Conservation (phyloP, 345 rosid genomes). For the Schrenkiella parvula region DNA sequence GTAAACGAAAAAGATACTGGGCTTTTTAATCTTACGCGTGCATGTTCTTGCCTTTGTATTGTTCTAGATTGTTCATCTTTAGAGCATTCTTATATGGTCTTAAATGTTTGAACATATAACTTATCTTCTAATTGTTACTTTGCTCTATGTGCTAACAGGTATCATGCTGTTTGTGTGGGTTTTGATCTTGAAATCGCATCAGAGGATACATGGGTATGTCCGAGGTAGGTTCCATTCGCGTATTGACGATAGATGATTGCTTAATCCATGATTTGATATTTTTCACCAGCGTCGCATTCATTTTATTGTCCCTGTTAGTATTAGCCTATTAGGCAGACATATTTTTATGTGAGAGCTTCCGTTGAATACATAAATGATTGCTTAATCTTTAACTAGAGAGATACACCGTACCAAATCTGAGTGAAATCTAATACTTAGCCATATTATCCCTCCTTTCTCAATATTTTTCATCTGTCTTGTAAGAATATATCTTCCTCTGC, state of each 20-base stretch:
- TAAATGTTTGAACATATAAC: not conserved
- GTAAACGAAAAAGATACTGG: not conserved
- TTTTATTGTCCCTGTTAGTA: not conserved
- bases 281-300: not conserved
- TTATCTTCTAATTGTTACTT: constrained; percentile 24
- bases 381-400: not conserved
- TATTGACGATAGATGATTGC: constrained; percentile 26
- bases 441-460: not conserved
- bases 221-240: constrained; percentile 56
- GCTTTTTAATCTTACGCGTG: not conserved
- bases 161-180: constrained; percentile 96
- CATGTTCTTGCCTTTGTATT: constrained; percentile 3
- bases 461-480: constrained; percentile 3
- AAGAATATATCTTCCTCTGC: constrained; percentile 1
- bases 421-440: not conserved
- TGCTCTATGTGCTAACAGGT: constrained; percentile 50
- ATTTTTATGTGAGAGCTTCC: not conserved
- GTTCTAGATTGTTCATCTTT: constrained; percentile 6
- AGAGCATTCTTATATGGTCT: not conserved
- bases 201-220: constrained; percentile 95
- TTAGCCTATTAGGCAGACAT: not conserved
- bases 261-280: constrained; percentile 14
- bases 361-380: too few species aligned
- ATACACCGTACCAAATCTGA: not conserved
- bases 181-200: constrained; percentile 79